Percentiles rank a stretch among this genome's conserved stretches.
Evolutionary conservation across 139 green algal genomes (phyloP).

Genomic region (Coelastrella sp.): DNA sequence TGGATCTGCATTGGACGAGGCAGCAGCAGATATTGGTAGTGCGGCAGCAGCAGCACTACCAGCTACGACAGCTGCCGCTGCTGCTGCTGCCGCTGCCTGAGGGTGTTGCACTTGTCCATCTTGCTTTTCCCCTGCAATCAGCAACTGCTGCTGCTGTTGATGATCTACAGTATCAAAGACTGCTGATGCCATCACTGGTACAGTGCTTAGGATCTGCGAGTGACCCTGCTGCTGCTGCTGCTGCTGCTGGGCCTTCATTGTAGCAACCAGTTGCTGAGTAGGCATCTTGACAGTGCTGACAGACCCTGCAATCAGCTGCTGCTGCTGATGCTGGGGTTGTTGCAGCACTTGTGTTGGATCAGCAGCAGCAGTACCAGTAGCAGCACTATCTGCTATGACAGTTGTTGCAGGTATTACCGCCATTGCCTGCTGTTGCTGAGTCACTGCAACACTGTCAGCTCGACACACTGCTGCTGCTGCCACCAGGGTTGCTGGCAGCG

Average conservation of each 20-base stretch:
- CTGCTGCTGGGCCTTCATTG: conserved; percentile 34
- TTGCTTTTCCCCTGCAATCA: no score
- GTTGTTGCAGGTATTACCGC: background rate
- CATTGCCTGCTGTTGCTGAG: background rate
- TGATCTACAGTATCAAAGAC: conserved; percentile 93
- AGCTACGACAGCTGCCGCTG: no score
- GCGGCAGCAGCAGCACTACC: no score
- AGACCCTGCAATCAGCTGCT: background rate
- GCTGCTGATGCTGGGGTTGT: background rate
- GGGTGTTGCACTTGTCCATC: no score
- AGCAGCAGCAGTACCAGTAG: background rate
- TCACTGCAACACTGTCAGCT: no score
- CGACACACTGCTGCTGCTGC: background rate
- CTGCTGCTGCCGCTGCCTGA: background rate
- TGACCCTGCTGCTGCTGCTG: background rate
- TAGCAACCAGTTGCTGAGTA: background rate
- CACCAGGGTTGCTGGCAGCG: background rate
- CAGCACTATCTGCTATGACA: background rate
- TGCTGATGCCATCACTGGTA: conserved; percentile 55
- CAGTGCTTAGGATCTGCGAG: background rate
- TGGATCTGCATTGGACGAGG: conserved; percentile 33
- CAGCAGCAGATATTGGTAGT: conserved; percentile 83
- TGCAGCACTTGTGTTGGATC: background rate
- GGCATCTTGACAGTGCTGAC: background rate
- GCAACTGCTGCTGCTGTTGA: conserved; percentile 94